A percentile compares a stretch with the other conserved stretches of the same genome.
Evolutionary conservation across 768 basidiomycete genomes (phyloP).

Genomic region (Kwoniella sp.): DNA sequence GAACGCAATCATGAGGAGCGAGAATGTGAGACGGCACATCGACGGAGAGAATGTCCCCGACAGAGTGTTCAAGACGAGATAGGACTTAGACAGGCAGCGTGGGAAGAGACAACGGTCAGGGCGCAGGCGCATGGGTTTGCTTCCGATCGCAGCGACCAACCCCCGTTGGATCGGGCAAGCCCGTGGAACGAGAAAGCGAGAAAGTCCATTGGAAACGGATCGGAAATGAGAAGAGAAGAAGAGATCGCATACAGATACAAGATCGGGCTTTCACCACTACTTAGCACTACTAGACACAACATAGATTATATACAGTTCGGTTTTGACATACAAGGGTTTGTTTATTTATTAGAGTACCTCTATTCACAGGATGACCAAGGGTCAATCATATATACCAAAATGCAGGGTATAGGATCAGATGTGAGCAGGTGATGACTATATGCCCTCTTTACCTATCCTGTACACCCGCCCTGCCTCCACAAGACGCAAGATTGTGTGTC

Average conservation of each 20-base stretch:
- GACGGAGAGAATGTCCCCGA: conserved; percentile 64
- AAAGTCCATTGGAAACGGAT: conserved; percentile 1
- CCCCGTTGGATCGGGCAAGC: no score
- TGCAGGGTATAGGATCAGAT: conserved; percentile 14
- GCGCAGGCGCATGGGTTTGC: no score
- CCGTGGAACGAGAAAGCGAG: background rate
- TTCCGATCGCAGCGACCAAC: no score
- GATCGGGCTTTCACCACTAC: background rate
- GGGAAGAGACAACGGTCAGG: no score
- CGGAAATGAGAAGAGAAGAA: background rate
- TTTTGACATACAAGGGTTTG: background rate
- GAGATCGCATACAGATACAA: background rate
- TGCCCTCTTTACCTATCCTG: no score
- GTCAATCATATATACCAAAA: conserved; percentile 4
- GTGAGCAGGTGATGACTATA: no score
- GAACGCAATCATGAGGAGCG: conserved; percentile 73
- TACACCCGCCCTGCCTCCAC: no score
- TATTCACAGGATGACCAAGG: background rate
- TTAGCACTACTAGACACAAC: background rate
- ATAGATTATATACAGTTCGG: conserved; percentile 9
- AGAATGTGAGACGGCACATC: conserved; percentile 85
- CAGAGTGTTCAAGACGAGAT: conserved; percentile 60
- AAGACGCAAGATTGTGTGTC: no score
- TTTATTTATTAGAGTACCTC: background rate
- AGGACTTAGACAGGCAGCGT: background rate